phyloP scores from a whole-genome alignment of 129 eudicot species.

The Flaveria bidentis region DNA sequence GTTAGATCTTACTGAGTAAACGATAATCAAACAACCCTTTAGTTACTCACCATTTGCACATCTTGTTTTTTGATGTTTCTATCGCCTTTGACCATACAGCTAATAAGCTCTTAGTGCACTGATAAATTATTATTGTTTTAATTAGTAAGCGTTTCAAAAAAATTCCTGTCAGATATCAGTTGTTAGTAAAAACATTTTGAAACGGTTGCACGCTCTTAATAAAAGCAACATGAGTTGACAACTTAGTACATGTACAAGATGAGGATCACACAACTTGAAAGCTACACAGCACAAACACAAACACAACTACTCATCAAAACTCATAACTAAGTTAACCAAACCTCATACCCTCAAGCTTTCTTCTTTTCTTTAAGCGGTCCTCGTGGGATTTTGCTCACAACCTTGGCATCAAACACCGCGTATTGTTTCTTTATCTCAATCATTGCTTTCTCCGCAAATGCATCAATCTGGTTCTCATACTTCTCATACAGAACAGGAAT shows the following conservation, averaged over 20 bases:
- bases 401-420: conserved; percentile 45
- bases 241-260: conserved; percentile 21
- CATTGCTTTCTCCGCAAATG: conserved; percentile 53
- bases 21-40: too few relatives aligned
- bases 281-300: conserved; percentile 17
- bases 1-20: too few relatives aligned
- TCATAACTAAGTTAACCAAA: not conserved
- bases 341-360: conserved; percentile 18
- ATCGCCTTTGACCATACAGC: too few relatives aligned
- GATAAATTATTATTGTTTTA: too few relatives aligned
- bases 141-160: too few relatives aligned
- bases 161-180: too few relatives aligned
- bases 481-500: conserved; percentile 87
- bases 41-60: too few relatives aligned
- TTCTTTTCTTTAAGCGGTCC: conserved; percentile 49
- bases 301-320: conserved; percentile 5
- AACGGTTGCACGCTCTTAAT: not conserved
- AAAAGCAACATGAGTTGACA: conserved; percentile 21
- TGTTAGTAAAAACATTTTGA: not conserved
- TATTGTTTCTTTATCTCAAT: conserved; percentile 47
- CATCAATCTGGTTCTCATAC: conserved; percentile 73
- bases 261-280: conserved; percentile 23
- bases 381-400: conserved; percentile 50
- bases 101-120: too few relatives aligned
- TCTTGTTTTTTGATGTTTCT: too few relatives aligned